Conservation (phyloP, 2,329 filamentous ascomycete genomes). For the Hymenoscyphus infarciens region DNA sequence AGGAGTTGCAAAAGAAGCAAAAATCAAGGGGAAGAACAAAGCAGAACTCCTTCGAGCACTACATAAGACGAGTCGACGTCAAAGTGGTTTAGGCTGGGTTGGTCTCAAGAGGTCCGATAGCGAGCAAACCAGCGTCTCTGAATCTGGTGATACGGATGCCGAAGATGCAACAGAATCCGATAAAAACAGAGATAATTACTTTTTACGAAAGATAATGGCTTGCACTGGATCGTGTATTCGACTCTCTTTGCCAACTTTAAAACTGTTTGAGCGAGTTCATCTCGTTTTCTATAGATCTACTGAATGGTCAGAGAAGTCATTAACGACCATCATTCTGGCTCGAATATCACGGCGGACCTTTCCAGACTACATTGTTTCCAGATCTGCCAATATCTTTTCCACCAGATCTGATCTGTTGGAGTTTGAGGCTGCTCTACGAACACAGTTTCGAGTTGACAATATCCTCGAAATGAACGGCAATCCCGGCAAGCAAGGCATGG, state of each 20-base stretch:
- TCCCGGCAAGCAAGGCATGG: slow-evolving; percentile 60
- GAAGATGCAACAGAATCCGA: slow-evolving; percentile 33
- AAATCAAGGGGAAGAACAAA: slow-evolving; percentile 85
- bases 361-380: slow-evolving; percentile 83
- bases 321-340: slow-evolving; percentile 91
- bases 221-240: slow-evolving; percentile 81
- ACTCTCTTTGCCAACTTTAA: slow-evolving; percentile 67
- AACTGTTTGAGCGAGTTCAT: slow-evolving; percentile 90
- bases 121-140: slow-evolving; percentile 46
- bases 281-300: slow-evolving; percentile 94
- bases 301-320: slow-evolving; percentile 94
- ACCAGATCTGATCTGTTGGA: slow-evolving; percentile 74
- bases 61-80: slow-evolving; percentile 67
- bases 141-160: slow-evolving; percentile 42
- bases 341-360: slow-evolving; percentile 87
- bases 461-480: slow-evolving; percentile 77
- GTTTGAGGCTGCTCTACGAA: slow-evolving; percentile 81
- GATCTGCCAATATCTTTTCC: slow-evolving; percentile 83
- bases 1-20: slow-evolving; percentile 76
- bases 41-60: slow-evolving; percentile 72
- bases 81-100: slow-evolving; percentile 69
- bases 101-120: slow-evolving; percentile 54
- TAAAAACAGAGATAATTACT: slow-evolving; percentile 67
- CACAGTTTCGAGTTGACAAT: slow-evolving; percentile 76
- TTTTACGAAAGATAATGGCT: slow-evolving; percentile 70